Percentiles rank a stretch among this genome's conserved stretches.
These are phyloP conservation scores for Populus deltoides DNA, from an alignment of 345 rosid genomes.

Conservation along the genomic window DNA sequence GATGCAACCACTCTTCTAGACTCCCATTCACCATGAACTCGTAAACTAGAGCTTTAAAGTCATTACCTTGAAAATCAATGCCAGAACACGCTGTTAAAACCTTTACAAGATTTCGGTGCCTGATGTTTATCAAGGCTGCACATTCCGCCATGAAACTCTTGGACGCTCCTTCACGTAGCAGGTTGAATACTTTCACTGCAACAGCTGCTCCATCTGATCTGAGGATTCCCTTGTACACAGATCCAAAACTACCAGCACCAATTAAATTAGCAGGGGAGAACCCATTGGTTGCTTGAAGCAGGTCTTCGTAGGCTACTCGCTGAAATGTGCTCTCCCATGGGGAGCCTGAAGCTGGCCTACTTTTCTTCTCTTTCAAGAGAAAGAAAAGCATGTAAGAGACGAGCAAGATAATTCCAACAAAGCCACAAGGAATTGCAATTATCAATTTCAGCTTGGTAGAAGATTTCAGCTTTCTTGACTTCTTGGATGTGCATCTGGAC, in stretches of 20 bases:
- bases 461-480: not conserved
- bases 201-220: not conserved
- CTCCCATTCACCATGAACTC: conserved; percentile 12
- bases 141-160: conserved; percentile 11
- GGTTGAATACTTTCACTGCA: conserved; percentile 7
- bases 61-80: not conserved
- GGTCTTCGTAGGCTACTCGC: not conserved
- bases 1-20: not conserved
- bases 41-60: conserved; percentile 4
- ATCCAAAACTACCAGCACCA: conserved; percentile 9
- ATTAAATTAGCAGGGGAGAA: not conserved
- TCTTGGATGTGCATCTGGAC: not conserved
- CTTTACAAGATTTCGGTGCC: conserved; percentile 7
- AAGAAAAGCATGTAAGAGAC: not conserved
- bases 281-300: not conserved
- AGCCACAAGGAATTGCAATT: not conserved
- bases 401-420: not conserved
- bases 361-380: not conserved
- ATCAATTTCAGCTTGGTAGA: not conserved
- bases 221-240: not conserved
- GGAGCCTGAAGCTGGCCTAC: not conserved
- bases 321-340: not conserved
- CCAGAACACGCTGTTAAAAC: not conserved
- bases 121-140: not conserved
- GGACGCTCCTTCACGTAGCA: not conserved